These are phyloP conservation scores for Inga leiocalycina DNA, from an alignment of 306 rosid genomes.

Conservation along the genomic window DNA sequence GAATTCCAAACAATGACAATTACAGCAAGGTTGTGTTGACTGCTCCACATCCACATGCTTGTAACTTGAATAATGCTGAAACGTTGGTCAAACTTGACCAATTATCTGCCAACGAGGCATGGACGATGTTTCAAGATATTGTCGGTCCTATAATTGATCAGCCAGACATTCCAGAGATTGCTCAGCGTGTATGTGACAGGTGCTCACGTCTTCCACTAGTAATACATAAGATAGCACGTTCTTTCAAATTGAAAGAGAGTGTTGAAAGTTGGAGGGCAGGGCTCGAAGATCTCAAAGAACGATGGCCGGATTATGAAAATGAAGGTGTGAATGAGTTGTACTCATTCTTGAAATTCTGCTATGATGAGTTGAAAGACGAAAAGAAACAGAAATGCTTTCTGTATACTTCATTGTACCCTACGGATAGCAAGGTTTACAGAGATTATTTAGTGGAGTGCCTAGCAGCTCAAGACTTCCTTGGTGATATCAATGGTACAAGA, in stretches of 20 bases:
- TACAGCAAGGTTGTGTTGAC: constrained; percentile 15
- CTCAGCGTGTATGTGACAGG: not conserved
- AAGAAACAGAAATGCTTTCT: constrained; percentile 37
- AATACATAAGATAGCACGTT: constrained; percentile 10
- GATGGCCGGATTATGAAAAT: not conserved
- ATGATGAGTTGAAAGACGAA: constrained; percentile 33
- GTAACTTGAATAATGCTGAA: not conserved
- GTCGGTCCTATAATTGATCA: not conserved
- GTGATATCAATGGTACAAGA: constrained; percentile 25
- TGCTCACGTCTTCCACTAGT: constrained; percentile 27
- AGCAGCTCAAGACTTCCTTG: constrained; percentile 36
- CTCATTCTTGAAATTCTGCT: constrained; percentile 36
- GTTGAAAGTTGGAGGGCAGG: not conserved
- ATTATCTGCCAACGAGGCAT: constrained; percentile 1
- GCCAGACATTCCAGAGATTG: constrained; percentile 14
- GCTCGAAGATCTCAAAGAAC: not conserved
- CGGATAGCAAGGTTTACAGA: constrained; percentile 30
- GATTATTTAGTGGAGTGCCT: constrained; percentile 46
- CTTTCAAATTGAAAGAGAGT: not conserved
- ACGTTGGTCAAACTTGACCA: not conserved
- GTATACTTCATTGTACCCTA: constrained; percentile 37
- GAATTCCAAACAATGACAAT: not conserved
- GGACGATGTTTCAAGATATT: not conserved
- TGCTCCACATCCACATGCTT: not conserved
- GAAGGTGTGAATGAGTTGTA: constrained; percentile 33